Conservation (phyloP, 1,284 basidiomycete genomes). For the Chondrostereum purpureum region DNA sequence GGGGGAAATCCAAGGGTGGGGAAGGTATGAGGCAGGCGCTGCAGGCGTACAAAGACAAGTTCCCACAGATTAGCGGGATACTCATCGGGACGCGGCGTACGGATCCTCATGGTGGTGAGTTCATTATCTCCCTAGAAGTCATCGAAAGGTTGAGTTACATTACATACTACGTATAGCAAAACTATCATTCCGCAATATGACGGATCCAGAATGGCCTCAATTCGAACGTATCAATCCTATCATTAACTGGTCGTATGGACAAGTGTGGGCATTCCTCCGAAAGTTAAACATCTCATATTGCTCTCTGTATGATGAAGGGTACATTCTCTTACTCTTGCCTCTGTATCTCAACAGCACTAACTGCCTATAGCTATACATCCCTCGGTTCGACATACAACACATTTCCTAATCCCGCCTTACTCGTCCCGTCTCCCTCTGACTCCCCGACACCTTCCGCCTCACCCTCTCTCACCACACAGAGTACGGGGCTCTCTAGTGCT, state of each 20-base stretch:
- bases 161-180: conserved; percentile 35
- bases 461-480: conserved; percentile 16
- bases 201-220: conserved; percentile 83
- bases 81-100: conserved; percentile 83
- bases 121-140: conserved; percentile 6
- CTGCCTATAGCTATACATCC: conserved; percentile 80
- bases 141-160: no score
- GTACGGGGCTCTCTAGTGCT: conserved; percentile 19
- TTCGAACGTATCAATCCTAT: conserved; percentile 94
- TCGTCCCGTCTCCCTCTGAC: conserved; percentile 26
- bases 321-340: conserved; percentile 20
- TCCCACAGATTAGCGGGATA: conserved; percentile 69
- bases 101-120: conserved; percentile 90
- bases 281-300: conserved; percentile 82
- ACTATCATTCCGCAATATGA: conserved; percentile 68
- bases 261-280: conserved; percentile 87
- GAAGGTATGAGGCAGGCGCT: conserved; percentile 84
- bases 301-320: conserved; percentile 88
- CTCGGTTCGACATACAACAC: conserved; percentile 95
- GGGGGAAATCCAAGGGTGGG: conserved; percentile 51
- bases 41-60: conserved; percentile 62
- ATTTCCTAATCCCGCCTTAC: conserved; percentile 82
- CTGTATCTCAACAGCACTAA: neutral
- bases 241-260: conserved; percentile 87
- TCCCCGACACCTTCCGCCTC: conserved; percentile 9